These are phyloP conservation scores for Citrullus mucosospermus DNA, from an alignment of 306 rosid genomes.

Conservation along the genomic window DNA sequence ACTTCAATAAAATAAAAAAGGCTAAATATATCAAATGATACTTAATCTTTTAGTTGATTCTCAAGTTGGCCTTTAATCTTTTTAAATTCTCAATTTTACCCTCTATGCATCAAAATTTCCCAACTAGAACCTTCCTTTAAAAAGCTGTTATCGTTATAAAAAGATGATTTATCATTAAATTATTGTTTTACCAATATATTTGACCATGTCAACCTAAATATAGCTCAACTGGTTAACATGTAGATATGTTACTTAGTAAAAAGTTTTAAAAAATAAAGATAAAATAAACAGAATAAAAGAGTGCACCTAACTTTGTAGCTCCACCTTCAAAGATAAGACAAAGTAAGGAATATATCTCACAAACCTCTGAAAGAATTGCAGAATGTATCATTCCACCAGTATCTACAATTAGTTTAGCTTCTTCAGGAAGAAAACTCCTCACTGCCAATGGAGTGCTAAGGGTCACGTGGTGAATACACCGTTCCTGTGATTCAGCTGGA, in stretches of 20 bases:
- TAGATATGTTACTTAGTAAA: not conserved
- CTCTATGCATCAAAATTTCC: not conserved
- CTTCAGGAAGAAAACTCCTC: slow-evolving; percentile 71
- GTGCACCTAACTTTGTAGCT: not conserved
- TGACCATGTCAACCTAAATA: not conserved
- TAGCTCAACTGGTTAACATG: not conserved
- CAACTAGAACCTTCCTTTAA: not conserved
- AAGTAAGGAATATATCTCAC: slow-evolving; percentile 18
- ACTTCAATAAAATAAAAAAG: not conserved
- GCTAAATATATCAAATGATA: not conserved
- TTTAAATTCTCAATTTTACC: not conserved
- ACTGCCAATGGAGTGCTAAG: slow-evolving; percentile 63
- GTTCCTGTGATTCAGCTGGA: slow-evolving; percentile 37
- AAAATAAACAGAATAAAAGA: not conserved
- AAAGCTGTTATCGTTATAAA: not conserved
- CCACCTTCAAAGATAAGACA: not conserved
- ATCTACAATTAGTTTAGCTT: slow-evolving; percentile 46
- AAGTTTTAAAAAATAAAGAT: not conserved
- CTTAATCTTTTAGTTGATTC: not conserved
- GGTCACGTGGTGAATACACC: slow-evolving; percentile 51
- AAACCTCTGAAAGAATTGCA: slow-evolving; percentile 62
- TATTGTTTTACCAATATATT: not conserved
- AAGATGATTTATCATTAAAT: not conserved
- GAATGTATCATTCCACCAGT: slow-evolving; percentile 63
- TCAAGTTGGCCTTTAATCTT: not conserved